These are phyloP conservation scores for Neurospora tetrasperma DNA, from an alignment of 495 filamentous ascomycete species.

Conservation along the genomic window DNA sequence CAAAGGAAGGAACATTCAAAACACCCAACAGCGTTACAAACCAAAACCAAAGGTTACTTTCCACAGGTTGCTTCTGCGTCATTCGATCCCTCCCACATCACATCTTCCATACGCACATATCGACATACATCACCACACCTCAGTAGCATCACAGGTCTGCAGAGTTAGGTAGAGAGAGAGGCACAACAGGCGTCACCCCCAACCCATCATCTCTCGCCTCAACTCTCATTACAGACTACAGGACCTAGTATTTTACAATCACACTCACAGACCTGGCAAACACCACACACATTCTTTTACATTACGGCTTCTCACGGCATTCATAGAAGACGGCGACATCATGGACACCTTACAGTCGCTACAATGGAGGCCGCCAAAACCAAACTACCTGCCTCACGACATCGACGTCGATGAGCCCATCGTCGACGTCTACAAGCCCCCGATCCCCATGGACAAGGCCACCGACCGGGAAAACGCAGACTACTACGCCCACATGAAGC, in stretches of 20 bases:
- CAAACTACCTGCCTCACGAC: conserved; percentile 40
- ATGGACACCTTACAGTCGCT: conserved; percentile 21
- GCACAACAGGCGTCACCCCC: not conserved
- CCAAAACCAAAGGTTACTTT: no score
- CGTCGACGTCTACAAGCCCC: conserved; percentile 56
- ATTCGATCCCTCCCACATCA: not conserved
- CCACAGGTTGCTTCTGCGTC: not conserved
- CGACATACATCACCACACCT: no score
- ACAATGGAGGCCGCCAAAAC: conserved; percentile 31
- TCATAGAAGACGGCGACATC: not conserved
- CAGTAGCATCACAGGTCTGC: not conserved
- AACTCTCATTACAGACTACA: not conserved
- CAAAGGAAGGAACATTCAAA: not conserved
- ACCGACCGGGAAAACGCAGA: conserved; percentile 46
- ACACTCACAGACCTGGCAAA: no score
- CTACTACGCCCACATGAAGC: conserved; percentile 54
- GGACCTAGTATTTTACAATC: no score
- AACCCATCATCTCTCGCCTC: not conserved
- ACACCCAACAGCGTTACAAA: not conserved
- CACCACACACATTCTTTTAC: not conserved
- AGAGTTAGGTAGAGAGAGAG: not conserved
- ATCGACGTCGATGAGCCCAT: conserved; percentile 38
- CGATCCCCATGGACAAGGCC: conserved; percentile 39
- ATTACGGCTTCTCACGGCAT: not conserved
- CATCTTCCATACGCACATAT: not conserved